Percentiles rank a stretch among this genome's conserved stretches.
phyloP scores from a whole-genome alignment of 441 rosid genomes.

The Pelargonium citronellum region DNA sequence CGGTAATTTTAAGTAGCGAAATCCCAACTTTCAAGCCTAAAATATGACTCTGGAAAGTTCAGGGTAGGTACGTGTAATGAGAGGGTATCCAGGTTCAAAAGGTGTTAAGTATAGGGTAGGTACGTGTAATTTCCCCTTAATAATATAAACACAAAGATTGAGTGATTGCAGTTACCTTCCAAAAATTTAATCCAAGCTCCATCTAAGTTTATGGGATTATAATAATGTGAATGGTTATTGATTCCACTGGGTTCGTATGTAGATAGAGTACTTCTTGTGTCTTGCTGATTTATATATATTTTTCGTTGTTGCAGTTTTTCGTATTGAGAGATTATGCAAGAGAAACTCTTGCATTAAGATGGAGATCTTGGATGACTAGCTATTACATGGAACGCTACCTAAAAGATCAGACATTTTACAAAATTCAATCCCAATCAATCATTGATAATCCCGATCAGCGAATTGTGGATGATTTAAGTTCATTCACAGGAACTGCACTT shows the following conservation, averaged over 20 bases:
- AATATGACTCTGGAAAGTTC: no score
- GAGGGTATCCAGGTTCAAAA: no score
- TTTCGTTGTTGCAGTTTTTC: conserved; percentile 48
- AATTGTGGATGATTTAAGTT: conserved; percentile 78
- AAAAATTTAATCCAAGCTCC: background rate
- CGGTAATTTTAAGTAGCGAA: no score
- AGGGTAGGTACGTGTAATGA: no score
- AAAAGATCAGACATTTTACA: conserved; percentile 66
- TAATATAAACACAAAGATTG: background rate
- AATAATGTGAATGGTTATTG: background rate
- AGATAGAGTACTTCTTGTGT: conserved; percentile 1
- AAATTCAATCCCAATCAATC: conserved; percentile 83
- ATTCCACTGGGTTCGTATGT: background rate
- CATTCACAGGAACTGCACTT: conserved; percentile 82
- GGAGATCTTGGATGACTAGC: conserved; percentile 97
- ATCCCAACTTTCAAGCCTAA: no score
- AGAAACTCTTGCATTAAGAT: conserved; percentile 70
- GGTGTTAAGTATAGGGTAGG: no score
- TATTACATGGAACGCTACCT: conserved; percentile 80
- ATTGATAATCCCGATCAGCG: conserved; percentile 96
- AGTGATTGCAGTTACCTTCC: background rate
- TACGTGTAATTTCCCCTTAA: no score
- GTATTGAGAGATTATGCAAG: conserved; percentile 86
- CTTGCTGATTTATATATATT: conserved; percentile 6
- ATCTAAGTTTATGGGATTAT: background rate